Evolutionary conservation across 2,329 filamentous ascomycete genomes (phyloP).

Genomic region (Didymella pinodella): DNA sequence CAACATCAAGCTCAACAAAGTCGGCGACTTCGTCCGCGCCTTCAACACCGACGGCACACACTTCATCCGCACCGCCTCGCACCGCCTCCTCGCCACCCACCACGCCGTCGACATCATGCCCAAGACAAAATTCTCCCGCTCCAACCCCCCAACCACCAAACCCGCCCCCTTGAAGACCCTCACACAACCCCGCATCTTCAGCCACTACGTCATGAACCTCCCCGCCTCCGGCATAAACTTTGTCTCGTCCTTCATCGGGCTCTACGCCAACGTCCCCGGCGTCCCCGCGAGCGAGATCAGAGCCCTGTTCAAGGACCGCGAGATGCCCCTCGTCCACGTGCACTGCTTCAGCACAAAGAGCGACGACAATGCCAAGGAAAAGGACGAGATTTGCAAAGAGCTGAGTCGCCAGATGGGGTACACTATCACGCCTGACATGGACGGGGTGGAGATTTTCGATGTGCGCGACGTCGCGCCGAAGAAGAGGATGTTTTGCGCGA

Average conservation of each 20-base stretch:
- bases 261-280: constrained; percentile 70
- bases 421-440: constrained; percentile 65
- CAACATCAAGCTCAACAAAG: constrained; percentile 81
- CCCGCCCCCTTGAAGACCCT: constrained; percentile 50
- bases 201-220: constrained; percentile 98
- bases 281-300: constrained; percentile 35
- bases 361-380: constrained; percentile 72
- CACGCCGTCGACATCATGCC: constrained; percentile 56
- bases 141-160: constrained; percentile 27
- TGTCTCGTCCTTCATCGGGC: constrained; percentile 75
- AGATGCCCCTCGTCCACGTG: constrained; percentile 85
- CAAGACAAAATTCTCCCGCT: constrained; percentile 45
- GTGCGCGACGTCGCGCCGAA: constrained; percentile 90
- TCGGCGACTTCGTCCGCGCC: constrained; percentile 72
- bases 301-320: constrained; percentile 54
- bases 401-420: constrained; percentile 69
- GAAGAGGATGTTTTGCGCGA: constrained; percentile 97
- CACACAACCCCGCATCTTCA: constrained; percentile 74
- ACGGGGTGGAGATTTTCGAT: constrained; percentile 64
- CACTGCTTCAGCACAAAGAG: constrained; percentile 91
- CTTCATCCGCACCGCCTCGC: constrained; percentile 78
- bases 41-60: constrained; percentile 82
- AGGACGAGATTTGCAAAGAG: constrained; percentile 68
- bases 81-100: constrained; percentile 62
- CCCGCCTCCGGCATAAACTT: constrained; percentile 90